Evolutionary conservation across 208 protist genomes (phyloP).

Genomic region (Crithidia mellificae): DNA sequence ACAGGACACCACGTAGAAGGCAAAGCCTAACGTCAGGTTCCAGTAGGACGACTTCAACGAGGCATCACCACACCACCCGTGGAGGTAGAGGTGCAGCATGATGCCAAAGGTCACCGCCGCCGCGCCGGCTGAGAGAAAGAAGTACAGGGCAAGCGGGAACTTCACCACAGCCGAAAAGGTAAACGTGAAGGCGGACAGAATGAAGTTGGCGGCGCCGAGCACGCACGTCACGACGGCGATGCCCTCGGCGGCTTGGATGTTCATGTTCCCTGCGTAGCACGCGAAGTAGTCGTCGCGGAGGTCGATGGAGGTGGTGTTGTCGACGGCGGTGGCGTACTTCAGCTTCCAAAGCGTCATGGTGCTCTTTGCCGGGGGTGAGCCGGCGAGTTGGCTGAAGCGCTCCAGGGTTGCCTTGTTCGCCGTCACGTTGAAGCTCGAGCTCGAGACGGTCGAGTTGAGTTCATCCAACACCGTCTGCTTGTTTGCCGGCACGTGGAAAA

Average conservation of each 20-base stretch:
- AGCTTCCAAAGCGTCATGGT: slow-evolving; percentile 36
- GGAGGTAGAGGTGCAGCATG: slow-evolving; percentile 42
- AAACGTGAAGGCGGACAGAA: slow-evolving; percentile 46
- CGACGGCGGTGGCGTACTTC: slow-evolving; percentile 4
- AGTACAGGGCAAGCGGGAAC: slow-evolving; percentile 41
- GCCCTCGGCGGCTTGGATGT: slow-evolving; percentile 59
- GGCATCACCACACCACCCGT: slow-evolving; percentile 40
- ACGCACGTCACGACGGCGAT: slow-evolving; percentile 44
- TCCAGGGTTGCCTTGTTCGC: slow-evolving; percentile 1
- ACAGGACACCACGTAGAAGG: slow-evolving; percentile 32
- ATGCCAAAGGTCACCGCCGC: slow-evolving; percentile 33
- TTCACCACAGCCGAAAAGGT: slow-evolving; percentile 36
- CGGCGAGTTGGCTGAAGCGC: slow-evolving; percentile 16
- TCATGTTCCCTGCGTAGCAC: slow-evolving; percentile 42
- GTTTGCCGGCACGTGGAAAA: slow-evolving; percentile 17
- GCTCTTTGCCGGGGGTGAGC: slow-evolving; percentile 22
- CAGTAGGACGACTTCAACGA: slow-evolving; percentile 26
- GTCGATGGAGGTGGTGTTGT: slow-evolving; percentile 1
- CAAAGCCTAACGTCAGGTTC: slow-evolving; percentile 27
- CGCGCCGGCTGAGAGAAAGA: slow-evolving; percentile 25
- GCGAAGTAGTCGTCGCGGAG: slow-evolving; percentile 46
- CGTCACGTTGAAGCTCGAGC: slow-evolving; percentile 7
- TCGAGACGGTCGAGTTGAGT: slow-evolving; percentile 10
- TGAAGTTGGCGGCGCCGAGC: slow-evolving; percentile 37
- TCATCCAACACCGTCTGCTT: neutral